Conservation (phyloP, 306 rosid species). For the Castanea mollissima region DNA sequence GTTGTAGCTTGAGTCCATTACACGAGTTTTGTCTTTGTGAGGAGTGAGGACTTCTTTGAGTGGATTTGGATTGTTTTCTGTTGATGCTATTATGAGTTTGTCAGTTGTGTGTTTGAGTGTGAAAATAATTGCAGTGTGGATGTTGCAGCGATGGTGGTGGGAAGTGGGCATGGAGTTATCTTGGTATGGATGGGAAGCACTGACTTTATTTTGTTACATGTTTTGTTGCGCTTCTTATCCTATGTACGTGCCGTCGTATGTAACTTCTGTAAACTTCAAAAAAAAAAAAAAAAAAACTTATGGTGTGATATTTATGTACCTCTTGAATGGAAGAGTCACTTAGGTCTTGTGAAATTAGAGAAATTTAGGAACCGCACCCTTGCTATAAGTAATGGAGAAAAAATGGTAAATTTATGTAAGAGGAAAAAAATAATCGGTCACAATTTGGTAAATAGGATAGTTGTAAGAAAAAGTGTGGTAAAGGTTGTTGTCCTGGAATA, state of each 20-base stretch:
- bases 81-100: slow-evolving; percentile 29
- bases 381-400: too few relatives aligned
- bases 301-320: background rate
- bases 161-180: background rate
- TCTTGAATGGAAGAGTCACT: background rate
- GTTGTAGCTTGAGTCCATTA: slow-evolving; percentile 23
- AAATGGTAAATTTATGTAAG: too few relatives aligned
- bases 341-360: background rate
- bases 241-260: background rate
- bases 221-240: background rate
- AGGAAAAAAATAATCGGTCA: too few relatives aligned
- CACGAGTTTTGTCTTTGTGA: background rate
- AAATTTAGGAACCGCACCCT: background rate
- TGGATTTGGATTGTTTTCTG: slow-evolving; percentile 29
- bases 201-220: background rate
- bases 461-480: too few relatives aligned
- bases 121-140: slow-evolving; percentile 42
- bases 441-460: too few relatives aligned
- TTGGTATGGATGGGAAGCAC: background rate
- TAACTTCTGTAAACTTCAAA: background rate
- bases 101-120: slow-evolving; percentile 33
- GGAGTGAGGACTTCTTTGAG: background rate
- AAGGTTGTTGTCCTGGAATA: too few relatives aligned
- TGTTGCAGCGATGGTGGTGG: slow-evolving; percentile 18
- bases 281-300: background rate